These are phyloP conservation scores for Exobasidium rhododendri DNA, from an alignment of 1,284 basidiomycete genomes.

Conservation along the genomic window DNA sequence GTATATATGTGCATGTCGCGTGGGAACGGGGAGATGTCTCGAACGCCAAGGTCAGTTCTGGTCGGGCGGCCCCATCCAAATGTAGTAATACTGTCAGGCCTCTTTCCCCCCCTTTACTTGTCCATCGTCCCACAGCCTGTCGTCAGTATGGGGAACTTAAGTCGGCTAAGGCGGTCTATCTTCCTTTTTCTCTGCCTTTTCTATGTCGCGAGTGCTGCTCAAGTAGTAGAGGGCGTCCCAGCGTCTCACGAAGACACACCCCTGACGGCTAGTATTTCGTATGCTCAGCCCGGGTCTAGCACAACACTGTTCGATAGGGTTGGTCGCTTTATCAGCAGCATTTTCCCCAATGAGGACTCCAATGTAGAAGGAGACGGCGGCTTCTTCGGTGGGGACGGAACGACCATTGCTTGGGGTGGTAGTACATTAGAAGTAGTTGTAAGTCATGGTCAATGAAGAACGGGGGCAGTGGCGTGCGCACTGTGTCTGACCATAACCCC, in stretches of 20 bases:
- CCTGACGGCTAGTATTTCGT: neutral
- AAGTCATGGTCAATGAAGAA: too few species aligned
- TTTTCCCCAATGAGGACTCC: neutral
- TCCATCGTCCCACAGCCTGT: too few species aligned
- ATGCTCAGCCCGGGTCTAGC: neutral
- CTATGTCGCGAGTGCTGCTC: neutral
- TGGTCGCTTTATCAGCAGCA: neutral
- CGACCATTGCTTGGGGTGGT: conserved; percentile 38
- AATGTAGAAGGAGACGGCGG: conserved; percentile 13
- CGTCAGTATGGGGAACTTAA: neutral
- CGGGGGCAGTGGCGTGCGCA: too few species aligned
- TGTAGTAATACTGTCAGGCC: too few species aligned
- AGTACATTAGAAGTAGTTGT: conserved; percentile 41
- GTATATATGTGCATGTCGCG: too few species aligned
- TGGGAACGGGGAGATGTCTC: too few species aligned
- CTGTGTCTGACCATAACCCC: too few species aligned
- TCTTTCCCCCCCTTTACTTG: too few species aligned
- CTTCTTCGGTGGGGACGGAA: conserved; percentile 26
- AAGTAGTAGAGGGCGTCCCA: too few species aligned
- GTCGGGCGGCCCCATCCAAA: too few species aligned
- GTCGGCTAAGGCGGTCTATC: neutral
- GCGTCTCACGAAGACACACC: too few species aligned
- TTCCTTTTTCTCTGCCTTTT: neutral
- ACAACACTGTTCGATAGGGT: neutral
- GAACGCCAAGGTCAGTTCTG: too few species aligned